Evolutionary conservation across 208 protist genomes (phyloP).

Genomic region (Wallacemonas rigidus): DNA sequence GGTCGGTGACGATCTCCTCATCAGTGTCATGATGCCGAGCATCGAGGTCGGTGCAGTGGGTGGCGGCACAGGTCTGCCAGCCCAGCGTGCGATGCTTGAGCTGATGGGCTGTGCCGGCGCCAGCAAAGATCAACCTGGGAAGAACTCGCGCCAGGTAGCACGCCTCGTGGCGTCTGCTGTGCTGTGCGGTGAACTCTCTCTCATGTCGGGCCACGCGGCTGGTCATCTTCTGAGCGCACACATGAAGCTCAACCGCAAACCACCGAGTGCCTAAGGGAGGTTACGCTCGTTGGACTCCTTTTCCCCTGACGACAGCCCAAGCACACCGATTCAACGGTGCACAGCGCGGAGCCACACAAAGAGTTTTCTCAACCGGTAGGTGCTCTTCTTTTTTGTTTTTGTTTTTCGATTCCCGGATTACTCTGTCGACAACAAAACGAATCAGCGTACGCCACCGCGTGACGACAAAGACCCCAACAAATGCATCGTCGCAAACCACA

Average conservation of each 20-base stretch:
- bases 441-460: no score
- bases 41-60: constrained; percentile 99
- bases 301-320: neutral
- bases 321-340: no score
- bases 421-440: neutral
- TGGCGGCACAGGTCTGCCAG: constrained; percentile 95
- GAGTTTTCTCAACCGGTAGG: no score
- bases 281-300: neutral
- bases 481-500: neutral
- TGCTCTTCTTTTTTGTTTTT: neutral
- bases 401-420: neutral
- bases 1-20: constrained; percentile 89
- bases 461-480: no score
- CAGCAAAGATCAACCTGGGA: constrained; percentile 81
- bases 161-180: constrained; percentile 92
- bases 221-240: constrained; percentile 90
- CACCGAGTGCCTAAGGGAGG: constrained; percentile 15
- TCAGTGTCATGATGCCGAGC: constrained; percentile 97
- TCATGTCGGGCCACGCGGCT: constrained; percentile 93
- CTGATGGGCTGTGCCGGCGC: constrained; percentile 92
- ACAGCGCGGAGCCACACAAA: no score
- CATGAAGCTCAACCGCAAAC: constrained; percentile 94
- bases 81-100: constrained; percentile 94
- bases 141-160: constrained; percentile 92
- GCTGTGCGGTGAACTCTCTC: constrained; percentile 97